phyloP scores from a whole-genome alignment of 192 early-diverging fungal species.

The Gonapodya prolifera region DNA sequence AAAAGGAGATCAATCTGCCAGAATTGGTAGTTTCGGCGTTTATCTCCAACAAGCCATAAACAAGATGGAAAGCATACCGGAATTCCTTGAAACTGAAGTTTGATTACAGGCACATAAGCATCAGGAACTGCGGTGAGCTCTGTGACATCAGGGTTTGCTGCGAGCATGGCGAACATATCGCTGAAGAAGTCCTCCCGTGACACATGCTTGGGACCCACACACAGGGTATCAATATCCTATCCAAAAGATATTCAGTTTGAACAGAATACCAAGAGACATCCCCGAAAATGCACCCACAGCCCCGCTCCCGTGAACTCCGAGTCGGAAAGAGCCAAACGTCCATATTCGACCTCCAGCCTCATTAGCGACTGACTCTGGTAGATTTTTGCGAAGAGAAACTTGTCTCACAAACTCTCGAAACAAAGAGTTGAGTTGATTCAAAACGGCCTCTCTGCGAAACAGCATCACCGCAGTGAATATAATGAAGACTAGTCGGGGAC shows the following conservation, averaged over 20 bases:
- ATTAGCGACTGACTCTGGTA: constrained; percentile 68
- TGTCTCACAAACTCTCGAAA: constrained; percentile 85
- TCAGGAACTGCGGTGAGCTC: constrained; percentile 92
- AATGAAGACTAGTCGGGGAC: too few relatives aligned
- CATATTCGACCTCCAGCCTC: constrained; percentile 93
- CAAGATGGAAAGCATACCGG: constrained; percentile 75
- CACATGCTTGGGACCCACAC: constrained; percentile 83
- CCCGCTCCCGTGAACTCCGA: constrained; percentile 89
- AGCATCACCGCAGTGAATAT: too few relatives aligned
- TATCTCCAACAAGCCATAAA: constrained; percentile 84
- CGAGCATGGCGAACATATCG: constrained; percentile 75
- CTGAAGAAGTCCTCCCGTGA: constrained; percentile 85
- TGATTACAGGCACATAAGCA: constrained; percentile 92
- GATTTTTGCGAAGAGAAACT: constrained; percentile 55
- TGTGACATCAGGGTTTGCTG: constrained; percentile 78
- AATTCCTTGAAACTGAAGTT: constrained; percentile 82
- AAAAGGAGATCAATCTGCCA: constrained; percentile 92
- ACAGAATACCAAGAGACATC: neutral
- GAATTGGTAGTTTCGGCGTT: constrained; percentile 71
- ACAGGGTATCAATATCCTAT: constrained; percentile 97
- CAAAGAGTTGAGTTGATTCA: constrained; percentile 74
- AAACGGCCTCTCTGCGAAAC: constrained; percentile 33
- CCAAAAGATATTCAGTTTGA: constrained; percentile 27
- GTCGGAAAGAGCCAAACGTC: constrained; percentile 90
- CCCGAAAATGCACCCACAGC: too few relatives aligned